Base-by-base conservation (phyloP, 2,329 filamentous ascomycete species). In the Aotearoamyces nothofagi region DNA sequence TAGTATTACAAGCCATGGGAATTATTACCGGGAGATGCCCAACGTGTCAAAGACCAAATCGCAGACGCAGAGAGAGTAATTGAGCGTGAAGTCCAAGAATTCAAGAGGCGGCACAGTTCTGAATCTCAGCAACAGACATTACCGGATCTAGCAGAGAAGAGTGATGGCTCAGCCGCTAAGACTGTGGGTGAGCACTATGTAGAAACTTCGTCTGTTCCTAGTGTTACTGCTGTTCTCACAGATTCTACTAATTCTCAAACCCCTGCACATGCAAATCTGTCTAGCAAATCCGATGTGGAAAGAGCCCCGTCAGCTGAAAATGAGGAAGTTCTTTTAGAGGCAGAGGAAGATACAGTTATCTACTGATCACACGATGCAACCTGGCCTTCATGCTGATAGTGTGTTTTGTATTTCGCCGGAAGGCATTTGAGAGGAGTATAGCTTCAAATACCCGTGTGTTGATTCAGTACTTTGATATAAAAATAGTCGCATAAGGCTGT, bases 1-100 rank as follows among this genome's bases (percentile, higher is more conserved):
- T 31, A 93, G 83, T 87, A 78, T 51, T 94, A 90, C 52, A 74
- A 77, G 25, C 87, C 87, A 1, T 92, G 79, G 77, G 73, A 83
- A 42, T 61, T 80, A 32, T 71, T 69, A 17, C 51, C 58, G 4
- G 62, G 69, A 24, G 78, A 94, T 49, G 70, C 86, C 50, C 66
- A 71, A 4, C 60, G 53, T 8, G 80, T 94, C 46, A 65, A 74
- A 25, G 57, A 65, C 4, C 86, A 93, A 50, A 61, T 82, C 15
- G 60, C 64, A 26, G 68, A 77, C 29, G 69, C 67, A 10, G 66
- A 83, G 49, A 60, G 58, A 2, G 60, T 50, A 5, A 71, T 92
- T 39, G 63, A 69, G 11, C 61, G 57, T 32, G 82, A 94, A 49
- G 47, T 63, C 15, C 61, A 63, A 28, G 68, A 76, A 12, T 80